A percentile compares a stretch with the other conserved stretches of the same genome.
Evolutionary conservation across 306 rosid species (phyloP).

Genomic region (Alnus rubra): DNA sequence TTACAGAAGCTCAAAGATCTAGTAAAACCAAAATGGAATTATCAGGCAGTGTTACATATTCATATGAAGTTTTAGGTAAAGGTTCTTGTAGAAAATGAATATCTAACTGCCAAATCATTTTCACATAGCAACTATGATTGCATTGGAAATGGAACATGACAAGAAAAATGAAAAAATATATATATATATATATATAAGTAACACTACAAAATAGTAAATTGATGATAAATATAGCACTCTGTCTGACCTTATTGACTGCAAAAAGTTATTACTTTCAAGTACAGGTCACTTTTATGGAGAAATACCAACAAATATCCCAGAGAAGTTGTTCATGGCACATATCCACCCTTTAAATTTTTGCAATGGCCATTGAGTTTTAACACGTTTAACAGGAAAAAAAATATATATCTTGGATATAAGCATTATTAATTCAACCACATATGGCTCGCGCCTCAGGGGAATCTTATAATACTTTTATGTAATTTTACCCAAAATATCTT

Average conservation of each 20-base stretch:
- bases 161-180: background rate
- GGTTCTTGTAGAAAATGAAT: background rate
- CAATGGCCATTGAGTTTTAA: background rate
- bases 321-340: background rate
- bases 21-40: slow-evolving; percentile 24
- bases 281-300: background rate
- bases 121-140: background rate
- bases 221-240: background rate
- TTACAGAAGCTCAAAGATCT: slow-evolving; percentile 42
- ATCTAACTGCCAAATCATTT: slow-evolving; percentile 10
- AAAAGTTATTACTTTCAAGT: background rate
- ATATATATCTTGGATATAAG: background rate
- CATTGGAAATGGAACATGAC: slow-evolving; percentile 5
- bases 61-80: background rate
- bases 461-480: too few relatives aligned
- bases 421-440: background rate
- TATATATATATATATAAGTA: too few relatives aligned
- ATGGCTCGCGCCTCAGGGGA: background rate
- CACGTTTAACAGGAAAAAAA: background rate
- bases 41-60: slow-evolving; percentile 18
- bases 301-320: background rate
- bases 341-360: background rate
- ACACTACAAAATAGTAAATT: background rate
- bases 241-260: background rate
- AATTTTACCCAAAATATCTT: too few relatives aligned